Evolutionary conservation across 805 yeast species (phyloP).

Genomic region (Saccharomycopsis sp.): DNA sequence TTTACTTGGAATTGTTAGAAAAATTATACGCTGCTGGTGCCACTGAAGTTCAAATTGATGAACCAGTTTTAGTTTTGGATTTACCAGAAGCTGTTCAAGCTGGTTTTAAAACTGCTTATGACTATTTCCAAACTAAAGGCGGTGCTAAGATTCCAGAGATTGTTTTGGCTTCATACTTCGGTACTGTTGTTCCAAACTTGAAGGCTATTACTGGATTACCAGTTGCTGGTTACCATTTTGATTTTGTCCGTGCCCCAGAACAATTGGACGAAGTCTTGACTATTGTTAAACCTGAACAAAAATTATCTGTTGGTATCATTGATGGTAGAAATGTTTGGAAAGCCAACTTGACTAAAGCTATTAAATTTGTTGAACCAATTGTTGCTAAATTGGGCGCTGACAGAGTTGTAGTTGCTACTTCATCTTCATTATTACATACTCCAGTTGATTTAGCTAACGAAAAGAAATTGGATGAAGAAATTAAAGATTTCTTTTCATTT

Average conservation of each 20-base stretch:
- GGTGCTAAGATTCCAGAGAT: slow-evolving; percentile 68
- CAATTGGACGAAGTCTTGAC: slow-evolving; percentile 81
- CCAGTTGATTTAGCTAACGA: slow-evolving; percentile 95
- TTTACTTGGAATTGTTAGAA: slow-evolving; percentile 80
- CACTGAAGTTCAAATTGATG: slow-evolving; percentile 90
- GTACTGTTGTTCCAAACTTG: slow-evolving; percentile 97
- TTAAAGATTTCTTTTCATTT: slow-evolving; percentile 97
- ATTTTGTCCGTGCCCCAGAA: slow-evolving; percentile 92
- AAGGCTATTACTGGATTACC: slow-evolving; percentile 83
- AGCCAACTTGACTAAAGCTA: slow-evolving; percentile 85
- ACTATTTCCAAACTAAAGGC: slow-evolving; percentile 57
- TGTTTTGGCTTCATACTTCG: slow-evolving; percentile 87
- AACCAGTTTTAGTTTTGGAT: slow-evolving; percentile 94
- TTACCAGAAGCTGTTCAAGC: slow-evolving; percentile 76
- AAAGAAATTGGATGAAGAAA: slow-evolving; percentile 80
- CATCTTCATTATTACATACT: slow-evolving; percentile 88
- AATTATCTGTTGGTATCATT: slow-evolving; percentile 91
- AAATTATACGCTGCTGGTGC: slow-evolving; percentile 95
- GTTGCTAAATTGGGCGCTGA: slow-evolving; percentile 78
- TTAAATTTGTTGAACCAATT: slow-evolving; percentile 75
- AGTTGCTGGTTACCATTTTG: slow-evolving; percentile 93
- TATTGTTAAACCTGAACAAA: slow-evolving; percentile 62
- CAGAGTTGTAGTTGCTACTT: slow-evolving; percentile 88
- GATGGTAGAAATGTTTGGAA: slow-evolving; percentile 99
- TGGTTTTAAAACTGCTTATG: slow-evolving; percentile 86